These are phyloP conservation scores for Fagopyrum homotropicum DNA, from an alignment of 148 eudicot genomes.

Conservation along the genomic window DNA sequence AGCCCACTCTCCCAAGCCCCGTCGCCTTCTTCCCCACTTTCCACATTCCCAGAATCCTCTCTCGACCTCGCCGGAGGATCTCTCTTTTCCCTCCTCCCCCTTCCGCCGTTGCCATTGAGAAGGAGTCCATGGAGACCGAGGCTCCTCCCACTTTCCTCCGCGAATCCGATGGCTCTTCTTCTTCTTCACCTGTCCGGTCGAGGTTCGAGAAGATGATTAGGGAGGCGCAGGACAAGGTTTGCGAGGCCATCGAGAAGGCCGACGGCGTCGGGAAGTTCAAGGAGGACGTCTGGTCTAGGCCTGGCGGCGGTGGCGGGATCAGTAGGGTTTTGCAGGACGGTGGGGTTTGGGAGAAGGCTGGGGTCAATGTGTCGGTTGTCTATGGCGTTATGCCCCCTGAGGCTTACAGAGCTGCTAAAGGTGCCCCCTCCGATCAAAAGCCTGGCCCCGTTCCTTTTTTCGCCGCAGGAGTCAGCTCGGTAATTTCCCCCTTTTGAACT, in stretches of 20 bases:
- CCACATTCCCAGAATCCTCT: constrained; percentile 8
- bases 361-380: constrained; percentile 82
- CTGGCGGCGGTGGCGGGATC: constrained; percentile 95
- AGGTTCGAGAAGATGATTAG: constrained; percentile 90
- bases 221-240: constrained; percentile 61
- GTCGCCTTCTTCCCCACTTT: not conserved
- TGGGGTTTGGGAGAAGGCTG: constrained; percentile 77
- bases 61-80: not conserved
- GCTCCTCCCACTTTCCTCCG: constrained; percentile 71
- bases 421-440: constrained; percentile 32
- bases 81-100: not conserved
- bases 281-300: constrained; percentile 89
- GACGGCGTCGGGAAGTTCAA: constrained; percentile 72
- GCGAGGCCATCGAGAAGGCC: constrained; percentile 65
- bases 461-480: constrained; percentile 96
- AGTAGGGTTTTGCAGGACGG: constrained; percentile 96
- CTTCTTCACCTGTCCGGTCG: constrained; percentile 34
- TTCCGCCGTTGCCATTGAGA: constrained; percentile 47
- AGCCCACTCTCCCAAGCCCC: constrained; percentile 1
- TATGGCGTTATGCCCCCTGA: constrained; percentile 96
- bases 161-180: constrained; percentile 31
- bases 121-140: constrained; percentile 55
- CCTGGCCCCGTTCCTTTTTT: constrained; percentile 88
- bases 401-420: constrained; percentile 92
- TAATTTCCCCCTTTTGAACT: constrained; percentile 17